phyloP scores from a whole-genome alignment of 2,329 filamentous ascomycete species.

The Diaporthe sp. region DNA sequence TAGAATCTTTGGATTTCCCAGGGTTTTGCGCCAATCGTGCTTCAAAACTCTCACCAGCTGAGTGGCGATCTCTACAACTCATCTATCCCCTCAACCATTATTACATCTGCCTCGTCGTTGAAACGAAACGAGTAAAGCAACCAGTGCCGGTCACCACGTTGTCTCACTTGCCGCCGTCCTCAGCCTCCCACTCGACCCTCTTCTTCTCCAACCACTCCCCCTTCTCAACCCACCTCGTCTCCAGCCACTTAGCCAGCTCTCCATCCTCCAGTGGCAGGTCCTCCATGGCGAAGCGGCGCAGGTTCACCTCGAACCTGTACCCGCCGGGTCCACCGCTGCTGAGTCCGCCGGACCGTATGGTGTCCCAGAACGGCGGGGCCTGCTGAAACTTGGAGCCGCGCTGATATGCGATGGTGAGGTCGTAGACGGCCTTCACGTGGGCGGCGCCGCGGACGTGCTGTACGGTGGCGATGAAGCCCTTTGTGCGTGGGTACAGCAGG shows the following conservation, averaged over 20 bases:
- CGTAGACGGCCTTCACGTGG: constrained; percentile 68
- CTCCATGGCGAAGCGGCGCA: constrained; percentile 62
- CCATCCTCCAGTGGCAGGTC: constrained; percentile 63
- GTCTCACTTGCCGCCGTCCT: constrained; percentile 16
- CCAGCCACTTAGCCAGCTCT: constrained; percentile 65
- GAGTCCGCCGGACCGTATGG: constrained; percentile 58
- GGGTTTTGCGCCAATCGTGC: too few species aligned
- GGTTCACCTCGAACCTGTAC: constrained; percentile 66
- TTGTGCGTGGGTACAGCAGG: constrained; percentile 72
- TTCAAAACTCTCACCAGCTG: neutral
- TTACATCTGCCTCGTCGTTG: neutral
- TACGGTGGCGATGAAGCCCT: constrained; percentile 72
- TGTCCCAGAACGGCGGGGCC: constrained; percentile 68
- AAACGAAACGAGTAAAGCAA: neutral
- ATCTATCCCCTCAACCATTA: neutral
- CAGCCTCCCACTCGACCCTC: constrained; percentile 56
- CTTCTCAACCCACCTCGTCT: constrained; percentile 67
- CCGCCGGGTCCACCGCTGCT: constrained; percentile 54
- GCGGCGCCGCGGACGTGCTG: constrained; percentile 65
- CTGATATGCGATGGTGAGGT: constrained; percentile 69
- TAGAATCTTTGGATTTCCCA: too few species aligned
- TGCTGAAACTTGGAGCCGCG: constrained; percentile 58
- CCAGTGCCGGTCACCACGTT: too few species aligned
- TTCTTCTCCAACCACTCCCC: constrained; percentile 64
- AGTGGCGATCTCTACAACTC: neutral